Percentiles rank a stretch among this genome's conserved stretches.
phyloP scores from a whole-genome alignment of 2,329 filamentous ascomycete genomes.

The Aspergillus japonicus region DNA sequence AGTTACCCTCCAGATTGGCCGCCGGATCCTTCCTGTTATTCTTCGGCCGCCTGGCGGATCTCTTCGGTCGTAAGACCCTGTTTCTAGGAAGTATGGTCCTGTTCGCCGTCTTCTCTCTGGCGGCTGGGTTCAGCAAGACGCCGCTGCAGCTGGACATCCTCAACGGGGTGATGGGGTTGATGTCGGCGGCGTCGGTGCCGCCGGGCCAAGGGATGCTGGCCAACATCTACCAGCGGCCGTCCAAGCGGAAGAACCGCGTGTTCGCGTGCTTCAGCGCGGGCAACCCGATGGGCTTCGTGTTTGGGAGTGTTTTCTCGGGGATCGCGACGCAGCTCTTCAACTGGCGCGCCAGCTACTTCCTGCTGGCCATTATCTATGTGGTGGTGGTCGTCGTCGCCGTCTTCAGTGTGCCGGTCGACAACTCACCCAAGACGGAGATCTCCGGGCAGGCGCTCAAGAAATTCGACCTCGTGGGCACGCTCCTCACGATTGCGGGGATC shows the following conservation, averaged over 20 bases:
- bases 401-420: conserved; percentile 62
- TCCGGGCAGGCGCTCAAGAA: conserved; percentile 2
- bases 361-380: conserved; percentile 64
- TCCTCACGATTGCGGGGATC: conserved; percentile 63
- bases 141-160: conserved; percentile 62
- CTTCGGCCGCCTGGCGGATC: conserved; percentile 64
- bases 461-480: conserved; percentile 62
- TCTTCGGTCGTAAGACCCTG: conserved; percentile 63
- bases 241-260: conserved; percentile 61
- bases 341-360: conserved; percentile 64
- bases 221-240: conserved; percentile 61
- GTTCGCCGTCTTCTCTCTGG: conserved; percentile 58
- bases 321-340: conserved; percentile 60
- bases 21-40: conserved; percentile 65
- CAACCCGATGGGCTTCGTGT: conserved; percentile 58
- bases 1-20: conserved; percentile 47
- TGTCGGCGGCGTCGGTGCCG: conserved; percentile 62
- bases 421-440: conserved; percentile 24
- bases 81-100: conserved; percentile 61
- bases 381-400: conserved; percentile 57
- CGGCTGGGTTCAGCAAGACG: conserved; percentile 59
- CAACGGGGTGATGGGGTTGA: conserved; percentile 64
- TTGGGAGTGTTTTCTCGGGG: conserved; percentile 61
- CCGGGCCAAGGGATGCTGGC: conserved; percentile 65
- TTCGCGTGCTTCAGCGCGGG: conserved; percentile 64